Base-by-base conservation (phyloP, 805 yeast genomes). In the Sugiyamaella floridensis region DNA sequence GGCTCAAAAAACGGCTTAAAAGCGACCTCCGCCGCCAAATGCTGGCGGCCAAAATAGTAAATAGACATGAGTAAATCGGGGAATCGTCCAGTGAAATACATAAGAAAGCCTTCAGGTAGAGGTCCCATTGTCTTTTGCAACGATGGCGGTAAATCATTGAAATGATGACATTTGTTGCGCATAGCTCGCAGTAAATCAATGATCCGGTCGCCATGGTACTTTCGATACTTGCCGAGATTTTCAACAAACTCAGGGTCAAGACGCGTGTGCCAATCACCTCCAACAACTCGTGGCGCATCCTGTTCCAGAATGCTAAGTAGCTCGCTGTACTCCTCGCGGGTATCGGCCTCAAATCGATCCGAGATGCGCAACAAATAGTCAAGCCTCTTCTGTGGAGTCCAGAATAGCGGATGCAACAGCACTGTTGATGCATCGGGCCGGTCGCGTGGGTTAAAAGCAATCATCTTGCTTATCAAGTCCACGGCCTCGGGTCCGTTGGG, bases 81-180 rank as follows among this genome's bases (percentile, higher is more conserved):
- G 64, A 92, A 93, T 63, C 81, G 78, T 28, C 67, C 63, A 45
- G 81, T 80, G 68, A 89, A 93, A 66, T 86, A 93, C 44, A 72
- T 68, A 67, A 88, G 86, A 65, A 87, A 93, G 0, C 95, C 97
- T 48, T 81, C 80, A 0, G 97, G 97, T 26, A 89, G 69, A 0
- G 92, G 85, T 16, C 88, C 84, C 80, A 93, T 85, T 48, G 79
- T 75, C 14, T 64, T 65, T 49, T 80, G 81, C 53, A 93, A 74
- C 12, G 73, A 78, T 9, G 70, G 75, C 1, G 97, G 96, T 64
- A 90, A 71, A 66, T 93, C 99, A 69, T 89, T 89, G 67, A 78
- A 92, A 67, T 93, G 99, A 67, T 93, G 98, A 63, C 88, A 85
- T 67, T 93, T 93, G 71, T 93, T 93, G 61, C 99, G 76, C 60